Evolutionary conservation across 1,139 yeast genomes (phyloP).

Genomic region (Hemisphaericaspora subhashii): DNA sequence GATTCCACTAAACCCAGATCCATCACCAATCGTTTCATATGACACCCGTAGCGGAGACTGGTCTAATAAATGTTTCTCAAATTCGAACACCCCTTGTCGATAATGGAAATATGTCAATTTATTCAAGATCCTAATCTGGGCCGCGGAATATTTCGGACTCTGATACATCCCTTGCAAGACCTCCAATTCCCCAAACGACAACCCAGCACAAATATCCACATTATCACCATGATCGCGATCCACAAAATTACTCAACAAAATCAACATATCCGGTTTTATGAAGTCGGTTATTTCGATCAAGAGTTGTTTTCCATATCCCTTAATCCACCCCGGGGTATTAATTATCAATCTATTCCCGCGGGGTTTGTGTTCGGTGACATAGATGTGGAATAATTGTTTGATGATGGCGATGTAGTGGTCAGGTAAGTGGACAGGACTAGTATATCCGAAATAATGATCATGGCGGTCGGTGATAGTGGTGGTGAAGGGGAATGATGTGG

Average conservation of each 20-base stretch:
- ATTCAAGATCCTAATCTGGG: slow-evolving; percentile 53
- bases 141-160: slow-evolving; percentile 43
- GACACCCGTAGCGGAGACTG: slow-evolving; percentile 52
- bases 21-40: slow-evolving; percentile 23
- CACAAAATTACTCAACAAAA: slow-evolving; percentile 27
- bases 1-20: slow-evolving; percentile 32
- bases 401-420: slow-evolving; percentile 50
- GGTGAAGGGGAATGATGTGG: slow-evolving; percentile 23
- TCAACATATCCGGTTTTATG: slow-evolving; percentile 55
- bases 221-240: slow-evolving; percentile 24
- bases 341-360: slow-evolving; percentile 53
- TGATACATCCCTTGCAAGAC: slow-evolving; percentile 31
- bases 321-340: slow-evolving; percentile 93
- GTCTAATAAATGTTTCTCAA: slow-evolving; percentile 45
- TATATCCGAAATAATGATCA: slow-evolving; percentile 64
- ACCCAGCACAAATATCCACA: slow-evolving; percentile 22
- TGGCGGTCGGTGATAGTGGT: slow-evolving; percentile 15
- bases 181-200: slow-evolving; percentile 21
- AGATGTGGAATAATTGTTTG: slow-evolving; percentile 40
- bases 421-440: slow-evolving; percentile 74
- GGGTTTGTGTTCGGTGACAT: slow-evolving; percentile 23
- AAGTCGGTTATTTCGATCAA: slow-evolving; percentile 47
- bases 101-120: slow-evolving; percentile 57
- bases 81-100: slow-evolving; percentile 36
- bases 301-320: slow-evolving; percentile 79